Evolutionary conservation across 2,329 filamentous ascomycete genomes (phyloP).

Genomic region (Setomelanomma holmii): DNA sequence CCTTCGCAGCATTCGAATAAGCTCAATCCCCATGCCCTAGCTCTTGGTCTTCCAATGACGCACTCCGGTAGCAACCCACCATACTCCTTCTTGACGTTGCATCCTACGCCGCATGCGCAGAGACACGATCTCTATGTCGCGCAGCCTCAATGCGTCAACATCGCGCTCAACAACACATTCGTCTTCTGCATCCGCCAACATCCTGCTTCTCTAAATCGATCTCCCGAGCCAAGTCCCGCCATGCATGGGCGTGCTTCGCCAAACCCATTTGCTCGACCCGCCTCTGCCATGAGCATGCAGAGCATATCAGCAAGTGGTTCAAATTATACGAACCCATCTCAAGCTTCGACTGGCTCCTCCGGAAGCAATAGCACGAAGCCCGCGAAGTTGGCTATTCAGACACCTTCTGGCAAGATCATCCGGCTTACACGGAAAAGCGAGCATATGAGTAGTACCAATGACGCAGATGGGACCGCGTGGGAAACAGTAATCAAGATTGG

Average conservation of each 20-base stretch:
- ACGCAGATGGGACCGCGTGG: slow-evolving; percentile 79
- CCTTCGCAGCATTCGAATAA: slow-evolving; percentile 77
- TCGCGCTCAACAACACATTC: slow-evolving; percentile 96
- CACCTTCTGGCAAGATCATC: slow-evolving; percentile 92
- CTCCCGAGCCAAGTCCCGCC: slow-evolving; percentile 43
- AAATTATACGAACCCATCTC: slow-evolving; percentile 63
- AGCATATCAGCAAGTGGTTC: slow-evolving; percentile 61
- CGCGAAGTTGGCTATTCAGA: slow-evolving; percentile 94
- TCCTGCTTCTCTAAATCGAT: slow-evolving; percentile 65
- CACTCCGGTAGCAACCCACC: slow-evolving; percentile 92
- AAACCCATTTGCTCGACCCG: slow-evolving; percentile 61
- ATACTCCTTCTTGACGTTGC: slow-evolving; percentile 90
- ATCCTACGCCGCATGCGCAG: slow-evolving; percentile 97
- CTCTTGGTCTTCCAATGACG: slow-evolving; percentile 85
- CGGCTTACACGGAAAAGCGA: slow-evolving; percentile 84
- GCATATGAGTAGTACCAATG: slow-evolving; percentile 60
- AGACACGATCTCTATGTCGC: slow-evolving; percentile 96
- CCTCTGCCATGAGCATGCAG: slow-evolving; percentile 67
- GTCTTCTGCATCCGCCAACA: slow-evolving; percentile 96
- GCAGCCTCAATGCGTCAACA: slow-evolving; percentile 87
- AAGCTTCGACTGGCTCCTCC: slow-evolving; percentile 62
- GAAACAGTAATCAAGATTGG: slow-evolving; percentile 92
- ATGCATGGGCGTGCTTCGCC: slow-evolving; percentile 58
- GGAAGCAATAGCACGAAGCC: slow-evolving; percentile 74
- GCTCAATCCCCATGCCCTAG: slow-evolving; percentile 91